phyloP scores from a whole-genome alignment of 768 basidiomycete genomes.

The Crepidotus variabilis region DNA sequence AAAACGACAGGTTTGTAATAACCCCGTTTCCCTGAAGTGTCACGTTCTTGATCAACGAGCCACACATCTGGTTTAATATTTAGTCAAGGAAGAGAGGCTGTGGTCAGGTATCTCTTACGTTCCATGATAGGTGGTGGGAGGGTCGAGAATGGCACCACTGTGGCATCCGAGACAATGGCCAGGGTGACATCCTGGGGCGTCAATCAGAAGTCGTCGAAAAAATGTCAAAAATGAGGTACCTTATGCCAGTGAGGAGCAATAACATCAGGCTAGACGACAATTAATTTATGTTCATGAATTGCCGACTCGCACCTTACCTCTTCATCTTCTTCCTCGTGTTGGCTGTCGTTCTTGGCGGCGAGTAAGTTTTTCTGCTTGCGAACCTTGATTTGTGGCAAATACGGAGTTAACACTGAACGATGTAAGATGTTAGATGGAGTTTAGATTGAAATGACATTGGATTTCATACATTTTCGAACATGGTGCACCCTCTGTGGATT shows the following conservation, averaged over 20 bases:
- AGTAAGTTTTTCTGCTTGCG: constrained; percentile 86
- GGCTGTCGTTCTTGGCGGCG: constrained; percentile 30
- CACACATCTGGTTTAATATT: constrained; percentile 49
- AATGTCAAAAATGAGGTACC: constrained; percentile 33
- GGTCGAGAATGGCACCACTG: constrained; percentile 45
- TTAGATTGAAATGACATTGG: constrained; percentile 4
- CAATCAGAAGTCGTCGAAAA: not conserved
- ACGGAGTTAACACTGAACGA: constrained; percentile 88
- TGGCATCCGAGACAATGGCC: constrained; percentile 74
- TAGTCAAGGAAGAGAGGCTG: not conserved
- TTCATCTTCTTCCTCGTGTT: constrained; percentile 37
- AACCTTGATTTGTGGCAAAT: constrained; percentile 64
- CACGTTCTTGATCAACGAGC: constrained; percentile 55
- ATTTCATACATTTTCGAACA: constrained; percentile 62
- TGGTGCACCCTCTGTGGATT: constrained; percentile 60
- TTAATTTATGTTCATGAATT: not conserved
- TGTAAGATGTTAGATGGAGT: not conserved
- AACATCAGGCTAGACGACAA: constrained; percentile 38
- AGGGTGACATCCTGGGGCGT: constrained; percentile 77
- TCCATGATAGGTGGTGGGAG: constrained; percentile 58
- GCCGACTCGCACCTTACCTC: constrained; percentile 39
- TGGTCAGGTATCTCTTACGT: constrained; percentile 38
- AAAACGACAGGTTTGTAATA: constrained; percentile 87
- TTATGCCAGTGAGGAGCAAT: constrained; percentile 84
- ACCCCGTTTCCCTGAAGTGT: constrained; percentile 60